Conservation (phyloP, 1,139 yeast species). For the Meyerozyma smithsonii region DNA sequence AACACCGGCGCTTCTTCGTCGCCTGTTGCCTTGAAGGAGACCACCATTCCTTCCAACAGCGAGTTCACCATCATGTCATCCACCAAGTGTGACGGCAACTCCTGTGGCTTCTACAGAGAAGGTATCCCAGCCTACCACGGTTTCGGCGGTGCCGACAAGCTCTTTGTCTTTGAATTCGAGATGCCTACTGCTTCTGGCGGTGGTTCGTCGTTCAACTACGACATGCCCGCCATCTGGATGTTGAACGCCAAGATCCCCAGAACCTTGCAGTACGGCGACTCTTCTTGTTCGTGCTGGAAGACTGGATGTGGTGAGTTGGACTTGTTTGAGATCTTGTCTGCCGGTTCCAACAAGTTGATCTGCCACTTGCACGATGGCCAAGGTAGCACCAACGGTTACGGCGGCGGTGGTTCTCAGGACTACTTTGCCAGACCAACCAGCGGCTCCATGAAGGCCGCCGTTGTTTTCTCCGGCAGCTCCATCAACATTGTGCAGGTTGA, state of each 20-base stretch:
- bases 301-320: conserved; percentile 82
- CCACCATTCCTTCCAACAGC: conserved; percentile 49
- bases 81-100: conserved; percentile 44
- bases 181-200: conserved; percentile 51
- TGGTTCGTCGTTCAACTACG: conserved; percentile 34
- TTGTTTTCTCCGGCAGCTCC: conserved; percentile 50
- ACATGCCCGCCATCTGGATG: conserved; percentile 79
- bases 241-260: conserved; percentile 75
- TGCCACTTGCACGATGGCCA: conserved; percentile 72
- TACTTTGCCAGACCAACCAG: conserved; percentile 80
- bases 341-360: conserved; percentile 52
- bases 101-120: conserved; percentile 67
- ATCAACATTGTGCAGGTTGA: conserved; percentile 60
- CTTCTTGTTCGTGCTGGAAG: conserved; percentile 70
- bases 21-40: conserved; percentile 48
- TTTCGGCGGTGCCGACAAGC: conserved; percentile 57
- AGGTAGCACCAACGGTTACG: conserved; percentile 56
- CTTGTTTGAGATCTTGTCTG: conserved; percentile 57
- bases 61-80: conserved; percentile 63
- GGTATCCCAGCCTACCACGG: conserved; percentile 77
- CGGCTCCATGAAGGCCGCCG: conserved; percentile 85
- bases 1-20: conserved; percentile 38
- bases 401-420: conserved; percentile 88
- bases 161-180: conserved; percentile 67
- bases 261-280: conserved; percentile 65